Conservation (phyloP, 257 asterid genomes). For the Petunia secreta region DNA sequence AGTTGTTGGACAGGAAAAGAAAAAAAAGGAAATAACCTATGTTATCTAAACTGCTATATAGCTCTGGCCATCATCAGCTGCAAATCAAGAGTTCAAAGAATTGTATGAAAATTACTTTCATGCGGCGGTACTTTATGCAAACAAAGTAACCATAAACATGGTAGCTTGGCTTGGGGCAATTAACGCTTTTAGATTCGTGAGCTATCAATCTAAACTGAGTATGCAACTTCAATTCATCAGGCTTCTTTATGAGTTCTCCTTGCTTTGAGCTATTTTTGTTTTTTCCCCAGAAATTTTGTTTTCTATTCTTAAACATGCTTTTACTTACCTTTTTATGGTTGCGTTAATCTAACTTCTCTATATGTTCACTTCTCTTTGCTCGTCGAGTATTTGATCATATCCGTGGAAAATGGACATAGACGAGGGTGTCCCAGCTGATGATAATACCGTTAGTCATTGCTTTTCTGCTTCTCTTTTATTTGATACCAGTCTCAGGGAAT, state of each 20-base stretch:
- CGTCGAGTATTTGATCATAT: neutral
- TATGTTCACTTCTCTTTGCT: neutral
- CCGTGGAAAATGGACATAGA: neutral
- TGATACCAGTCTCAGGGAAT: neutral
- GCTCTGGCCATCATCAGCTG: neutral
- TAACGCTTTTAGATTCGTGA: neutral
- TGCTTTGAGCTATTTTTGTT: neutral
- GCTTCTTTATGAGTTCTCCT: constrained; percentile 1
- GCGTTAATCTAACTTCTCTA: neutral
- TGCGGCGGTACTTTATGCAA: no score
- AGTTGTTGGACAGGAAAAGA: neutral
- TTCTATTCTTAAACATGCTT: neutral
- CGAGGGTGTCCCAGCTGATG: neutral
- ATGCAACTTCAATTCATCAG: neutral
- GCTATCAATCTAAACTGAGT: neutral
- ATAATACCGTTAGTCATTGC: neutral
- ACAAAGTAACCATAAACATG: neutral
- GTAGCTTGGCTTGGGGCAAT: neutral
- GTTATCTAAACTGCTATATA: no score
- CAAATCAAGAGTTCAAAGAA: neutral
- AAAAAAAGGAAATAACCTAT: neutral
- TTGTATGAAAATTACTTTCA: neutral
- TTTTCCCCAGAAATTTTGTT: neutral
- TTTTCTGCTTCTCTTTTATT: neutral
- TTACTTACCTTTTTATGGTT: neutral